Percentiles rank a stretch among this genome's conserved stretches.
Conservation (phyloP, 805 yeast genomes). For the Starmerella geochares region DNA sequence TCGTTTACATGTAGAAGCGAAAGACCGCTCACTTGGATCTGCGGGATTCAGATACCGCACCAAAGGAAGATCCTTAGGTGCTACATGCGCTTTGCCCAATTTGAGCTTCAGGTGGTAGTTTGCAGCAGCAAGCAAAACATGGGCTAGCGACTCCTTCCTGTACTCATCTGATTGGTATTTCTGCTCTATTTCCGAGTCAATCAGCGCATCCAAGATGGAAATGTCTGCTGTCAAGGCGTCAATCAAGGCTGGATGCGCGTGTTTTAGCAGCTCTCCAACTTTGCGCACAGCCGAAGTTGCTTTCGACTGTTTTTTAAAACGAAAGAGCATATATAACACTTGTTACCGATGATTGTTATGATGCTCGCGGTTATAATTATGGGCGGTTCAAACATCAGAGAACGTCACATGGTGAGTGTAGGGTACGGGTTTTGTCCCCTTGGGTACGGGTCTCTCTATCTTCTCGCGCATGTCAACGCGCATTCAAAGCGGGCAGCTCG, state of each 20-base stretch:
- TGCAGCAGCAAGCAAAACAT: not conserved
- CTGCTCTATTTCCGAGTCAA: not conserved
- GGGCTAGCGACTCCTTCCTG: not conserved
- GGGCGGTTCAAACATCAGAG: not conserved
- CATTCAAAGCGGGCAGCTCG: too few relatives aligned
- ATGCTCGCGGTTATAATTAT: not conserved
- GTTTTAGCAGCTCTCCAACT: not conserved
- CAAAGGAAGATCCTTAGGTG: not conserved
- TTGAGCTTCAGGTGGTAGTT: slow-evolving; percentile 4
- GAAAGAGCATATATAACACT: not conserved
- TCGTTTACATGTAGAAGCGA: not conserved
- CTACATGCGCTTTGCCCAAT: not conserved
- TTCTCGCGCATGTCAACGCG: too few relatives aligned
- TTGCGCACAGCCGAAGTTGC: not conserved
- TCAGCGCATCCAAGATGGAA: not conserved
- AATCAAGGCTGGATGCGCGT: not conserved
- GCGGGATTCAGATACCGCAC: not conserved
- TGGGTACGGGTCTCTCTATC: too few relatives aligned
- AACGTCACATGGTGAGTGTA: not conserved
- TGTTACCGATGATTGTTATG: too few relatives aligned
- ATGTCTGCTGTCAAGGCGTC: not conserved
- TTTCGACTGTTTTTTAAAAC: not conserved
- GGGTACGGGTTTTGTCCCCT: not conserved
- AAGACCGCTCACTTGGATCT: not conserved
- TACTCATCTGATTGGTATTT: not conserved